Evolutionary conservation across 495 filamentous ascomycete genomes (phyloP).

Genomic region (Amphirosellinia nigrospora): DNA sequence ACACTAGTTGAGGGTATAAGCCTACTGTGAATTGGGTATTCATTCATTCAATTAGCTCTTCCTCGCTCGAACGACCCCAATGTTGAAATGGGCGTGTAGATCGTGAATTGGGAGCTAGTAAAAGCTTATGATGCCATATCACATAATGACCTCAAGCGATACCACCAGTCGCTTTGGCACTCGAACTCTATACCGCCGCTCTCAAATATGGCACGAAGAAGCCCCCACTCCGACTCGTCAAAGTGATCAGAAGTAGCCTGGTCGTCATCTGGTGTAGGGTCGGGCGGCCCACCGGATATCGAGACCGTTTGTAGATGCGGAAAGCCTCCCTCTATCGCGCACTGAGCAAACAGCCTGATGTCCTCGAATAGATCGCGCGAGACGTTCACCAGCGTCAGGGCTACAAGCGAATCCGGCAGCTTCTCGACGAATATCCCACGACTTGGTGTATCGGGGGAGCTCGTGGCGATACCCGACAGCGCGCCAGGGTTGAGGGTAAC

Average conservation of each 20-base stretch:
- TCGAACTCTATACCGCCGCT: conserved; percentile 19
- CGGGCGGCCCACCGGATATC: conserved; percentile 25
- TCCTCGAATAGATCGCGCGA: conserved; percentile 24
- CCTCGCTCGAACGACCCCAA: not conserved
- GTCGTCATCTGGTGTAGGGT: conserved; percentile 14
- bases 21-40: not conserved
- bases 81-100: conserved; percentile 2
- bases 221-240: conserved; percentile 22
- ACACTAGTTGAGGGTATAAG: not conserved
- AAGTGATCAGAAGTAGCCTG: conserved; percentile 9
- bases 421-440: conserved; percentile 26
- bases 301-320: conserved; percentile 22
- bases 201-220: conserved; percentile 21
- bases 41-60: conserved; percentile 1
- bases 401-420: conserved; percentile 22
- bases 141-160: conserved; percentile 23
- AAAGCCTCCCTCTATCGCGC: conserved; percentile 16
- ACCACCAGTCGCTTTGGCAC: conserved; percentile 25
- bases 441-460: conserved; percentile 1
- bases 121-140: conserved; percentile 18
- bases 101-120: not conserved
- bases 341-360: conserved; percentile 22
- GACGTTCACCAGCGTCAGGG: conserved; percentile 26
- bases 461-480: not conserved
- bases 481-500: conserved; percentile 27